Evolutionary conservation across 768 basidiomycete genomes (phyloP), one percentile per base, ranked within the genome.

Genomic region (Rhizopogon salebrosus): DNA sequence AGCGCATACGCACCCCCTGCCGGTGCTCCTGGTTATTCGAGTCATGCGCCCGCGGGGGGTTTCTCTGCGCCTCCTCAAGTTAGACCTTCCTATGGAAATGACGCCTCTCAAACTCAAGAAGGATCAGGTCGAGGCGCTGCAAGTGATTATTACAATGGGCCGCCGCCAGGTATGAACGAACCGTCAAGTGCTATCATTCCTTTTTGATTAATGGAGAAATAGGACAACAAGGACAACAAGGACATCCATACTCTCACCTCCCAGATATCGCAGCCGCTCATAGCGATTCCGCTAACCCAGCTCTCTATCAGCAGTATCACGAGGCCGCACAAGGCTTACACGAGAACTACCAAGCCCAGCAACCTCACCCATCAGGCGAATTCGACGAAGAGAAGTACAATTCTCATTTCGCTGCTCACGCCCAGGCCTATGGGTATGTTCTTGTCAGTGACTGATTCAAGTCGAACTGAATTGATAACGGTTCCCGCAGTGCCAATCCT

Each of bases 351-450:
- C 54, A 67, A 41, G 24, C 54, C 0, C 60, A 61, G 20, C 7
- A 20, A 6, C 60, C 52, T 40, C 31, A 39, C 9, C 38, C n/a
- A 38, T 22, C 53, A 18, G 6, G 23, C 23, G 22, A 41, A 37
- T 27, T 58, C 11, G 42, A 56, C 0, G 60, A 58, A 3, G 56
- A 56, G 3, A 45, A 54, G 13, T 60, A 65, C 46, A 51, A 45
- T 14, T 13, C 57, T 1, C 67, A 65, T 0, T 48, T 59, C 2
- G 60, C 63, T 18, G 66, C 66, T n/a, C 68, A 68, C 22, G 54
- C 52, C 6, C 68, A 66, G 34, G 68, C 68, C 31, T 70, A 68
- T 27, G 66, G 55, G 66, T 70, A 37, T 56, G 68, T 52, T 20
- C 20, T 26, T 24, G 3, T n/a, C 24, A 9, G 11, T 31, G 4